Base-by-base conservation (phyloP, 23 red algal species). In the Pyropia haitanensis region DNA sequence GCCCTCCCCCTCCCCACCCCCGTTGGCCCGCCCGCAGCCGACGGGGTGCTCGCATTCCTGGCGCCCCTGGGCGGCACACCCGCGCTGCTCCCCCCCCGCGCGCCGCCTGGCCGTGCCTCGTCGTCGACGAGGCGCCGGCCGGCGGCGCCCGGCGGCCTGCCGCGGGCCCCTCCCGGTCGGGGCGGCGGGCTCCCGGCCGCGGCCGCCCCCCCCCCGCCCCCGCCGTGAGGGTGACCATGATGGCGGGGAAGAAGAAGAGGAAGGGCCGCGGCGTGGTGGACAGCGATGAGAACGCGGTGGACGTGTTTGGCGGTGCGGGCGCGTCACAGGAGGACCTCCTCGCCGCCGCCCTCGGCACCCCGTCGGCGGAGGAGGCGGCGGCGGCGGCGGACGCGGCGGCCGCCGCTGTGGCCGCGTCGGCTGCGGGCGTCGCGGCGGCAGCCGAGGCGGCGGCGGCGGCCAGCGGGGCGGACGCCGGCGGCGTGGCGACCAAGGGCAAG, bases 251-350 rank as follows among this genome's bases (percentile, higher is more conserved):
- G 66, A 82, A 68, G 56, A 76, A 70, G 50, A 48, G 19, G 24
- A 80, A 80, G 68, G 74, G 74, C 20, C 49, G 46, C 28, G 58
- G 49, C 31, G 49, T 81, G 14, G 6, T 75, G 9, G 61, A 74
- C 0, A 60, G 72, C 25, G 75, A 74, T 16, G 68, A 49, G 7
- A 90, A 95, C 52, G 89, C 72, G 30, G 89, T 95, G 8, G 89
- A 95, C 60, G 89, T 95, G 21, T 95, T 95, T 46, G 89, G 27
- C 17, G 89, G 67, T 14, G 56, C 80, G 3, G 64, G 23, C 14
- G 48, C 58, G 68, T 52, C 77, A 1, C 75, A 94, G 60, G 88
- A 94, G 17, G 85, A 81, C 20, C 55, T 90, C 12, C 44, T 90
- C 3, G 60, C 48, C 2, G 62, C 49, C 29, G 85, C 76, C 0